Evolutionary conservation across 2,329 filamentous ascomycete genomes (phyloP).

Genomic region (Colletotrichum godetiae): DNA sequence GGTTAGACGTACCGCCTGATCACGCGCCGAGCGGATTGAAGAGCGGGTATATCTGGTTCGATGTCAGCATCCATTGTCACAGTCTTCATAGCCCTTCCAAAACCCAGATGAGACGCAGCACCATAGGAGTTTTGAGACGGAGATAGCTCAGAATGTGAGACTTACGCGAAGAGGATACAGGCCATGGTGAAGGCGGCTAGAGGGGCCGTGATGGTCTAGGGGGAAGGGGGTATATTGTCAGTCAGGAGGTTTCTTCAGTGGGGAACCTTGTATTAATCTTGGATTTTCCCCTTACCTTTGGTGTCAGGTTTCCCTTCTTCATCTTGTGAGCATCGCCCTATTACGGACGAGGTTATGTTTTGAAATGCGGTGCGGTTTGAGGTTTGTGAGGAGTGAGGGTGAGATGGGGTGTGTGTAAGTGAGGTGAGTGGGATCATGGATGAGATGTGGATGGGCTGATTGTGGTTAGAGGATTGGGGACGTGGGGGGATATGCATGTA

Average conservation of each 20-base stretch:
- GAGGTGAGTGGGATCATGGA: constrained; percentile 3
- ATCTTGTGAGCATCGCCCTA: constrained; percentile 10
- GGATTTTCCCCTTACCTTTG: constrained; percentile 19
- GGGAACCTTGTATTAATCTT: too few species aligned
- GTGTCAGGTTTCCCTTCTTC: constrained; percentile 36
- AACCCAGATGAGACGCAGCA: too few species aligned
- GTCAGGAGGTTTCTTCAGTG: neutral
- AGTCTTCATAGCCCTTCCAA: too few species aligned
- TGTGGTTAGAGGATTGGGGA: neutral
- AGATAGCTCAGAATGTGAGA: neutral
- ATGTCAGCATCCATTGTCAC: neutral
- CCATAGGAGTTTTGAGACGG: neutral
- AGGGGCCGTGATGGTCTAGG: constrained; percentile 59
- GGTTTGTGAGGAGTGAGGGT: constrained; percentile 1
- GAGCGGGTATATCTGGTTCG: constrained; percentile 52
- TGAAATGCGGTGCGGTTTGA: neutral
- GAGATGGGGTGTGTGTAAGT: neutral
- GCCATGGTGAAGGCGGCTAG: constrained; percentile 67
- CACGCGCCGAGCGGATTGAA: constrained; percentile 52
- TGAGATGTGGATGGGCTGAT: constrained; percentile 27
- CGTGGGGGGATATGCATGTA: constrained; percentile 8
- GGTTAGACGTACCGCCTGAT: constrained; percentile 44
- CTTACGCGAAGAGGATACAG: constrained; percentile 59
- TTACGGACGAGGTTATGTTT: neutral
- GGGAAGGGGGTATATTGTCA: neutral